phyloP scores from a whole-genome alignment of 2,329 filamentous ascomycete genomes.

The Westerdykella sp. region DNA sequence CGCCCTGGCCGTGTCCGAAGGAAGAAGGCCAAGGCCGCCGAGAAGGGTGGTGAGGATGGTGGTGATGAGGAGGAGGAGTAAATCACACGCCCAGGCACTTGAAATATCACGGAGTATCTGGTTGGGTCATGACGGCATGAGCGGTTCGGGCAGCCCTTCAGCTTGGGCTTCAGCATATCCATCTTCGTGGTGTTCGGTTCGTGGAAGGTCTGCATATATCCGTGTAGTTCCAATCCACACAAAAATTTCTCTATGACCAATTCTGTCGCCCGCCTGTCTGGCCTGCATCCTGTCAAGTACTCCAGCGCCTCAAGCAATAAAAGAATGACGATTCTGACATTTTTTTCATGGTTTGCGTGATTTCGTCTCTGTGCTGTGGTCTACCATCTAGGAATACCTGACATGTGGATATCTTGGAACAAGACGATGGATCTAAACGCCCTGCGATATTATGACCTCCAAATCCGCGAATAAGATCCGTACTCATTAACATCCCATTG shows the following conservation, averaged over 20 bases:
- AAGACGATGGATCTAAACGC: no score
- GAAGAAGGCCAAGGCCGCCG: slow-evolving; percentile 98
- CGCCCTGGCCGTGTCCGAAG: slow-evolving; percentile 95
- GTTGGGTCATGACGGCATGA: slow-evolving; percentile 35
- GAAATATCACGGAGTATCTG: slow-evolving; percentile 30
- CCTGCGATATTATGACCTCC: no score
- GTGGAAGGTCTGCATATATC: slow-evolving; percentile 22
- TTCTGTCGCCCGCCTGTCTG: no score
- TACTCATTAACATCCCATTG: slow-evolving; percentile 1
- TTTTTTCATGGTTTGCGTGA: background rate
- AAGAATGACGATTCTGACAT: background rate
- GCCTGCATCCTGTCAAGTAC: no score
- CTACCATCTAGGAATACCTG: no score
- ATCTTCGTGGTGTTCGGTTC: slow-evolving; percentile 20
- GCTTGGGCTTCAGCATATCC: slow-evolving; percentile 28
- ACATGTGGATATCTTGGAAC: no score
- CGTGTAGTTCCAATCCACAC: slow-evolving; percentile 24
- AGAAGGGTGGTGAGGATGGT: slow-evolving; percentile 74
- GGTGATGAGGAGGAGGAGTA: slow-evolving; percentile 82
- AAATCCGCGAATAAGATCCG: no score
- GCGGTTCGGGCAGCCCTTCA: slow-evolving; percentile 22
- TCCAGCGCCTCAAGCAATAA: no score
- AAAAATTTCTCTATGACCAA: slow-evolving; percentile 15
- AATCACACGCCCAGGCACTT: slow-evolving; percentile 22
- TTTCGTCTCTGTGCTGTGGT: no score